Percentiles rank a stretch among this genome's conserved stretches.
Conservation (phyloP, 169 alveolate species). For the Fabrea salina region DNA sequence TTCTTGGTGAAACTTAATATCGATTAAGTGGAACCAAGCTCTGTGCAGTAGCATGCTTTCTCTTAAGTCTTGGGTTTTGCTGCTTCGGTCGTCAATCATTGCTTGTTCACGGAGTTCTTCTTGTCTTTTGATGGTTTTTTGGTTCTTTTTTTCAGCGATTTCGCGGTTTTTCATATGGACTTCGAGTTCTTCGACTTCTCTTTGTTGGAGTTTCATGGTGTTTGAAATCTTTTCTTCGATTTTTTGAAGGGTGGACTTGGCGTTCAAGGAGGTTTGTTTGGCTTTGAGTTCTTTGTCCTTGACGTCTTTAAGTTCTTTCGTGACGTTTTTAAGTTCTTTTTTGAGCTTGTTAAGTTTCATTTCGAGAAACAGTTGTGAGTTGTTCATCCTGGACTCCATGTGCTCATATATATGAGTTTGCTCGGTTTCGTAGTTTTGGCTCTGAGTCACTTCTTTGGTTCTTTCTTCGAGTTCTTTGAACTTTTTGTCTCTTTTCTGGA, state of each 20-base stretch:
- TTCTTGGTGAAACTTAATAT: constrained; percentile 49
- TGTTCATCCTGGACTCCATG: constrained; percentile 7
- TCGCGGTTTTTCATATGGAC: constrained; percentile 41
- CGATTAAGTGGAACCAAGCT: constrained; percentile 43
- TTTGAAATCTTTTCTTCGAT: neutral
- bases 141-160: constrained; percentile 44
- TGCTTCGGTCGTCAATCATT: constrained; percentile 55
- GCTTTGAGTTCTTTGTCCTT: neutral
- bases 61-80: constrained; percentile 38
- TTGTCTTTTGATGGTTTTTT: constrained; percentile 46
- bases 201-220: neutral
- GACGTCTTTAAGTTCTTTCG: neutral
- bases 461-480: neutral
- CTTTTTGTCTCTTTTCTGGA: neutral
- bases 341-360: neutral
- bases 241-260: neutral
- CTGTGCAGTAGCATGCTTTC: constrained; percentile 48
- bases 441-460: neutral
- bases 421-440: neutral
- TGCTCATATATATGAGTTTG: constrained; percentile 2
- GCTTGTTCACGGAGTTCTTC: constrained; percentile 59
- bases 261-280: neutral
- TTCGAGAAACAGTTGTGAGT: constrained; percentile 4
- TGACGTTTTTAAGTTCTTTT: neutral
- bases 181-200: neutral